Evolutionary conservation across 192 early-diverging fungal genomes (phyloP).

Genomic region (Podila epicladia): DNA sequence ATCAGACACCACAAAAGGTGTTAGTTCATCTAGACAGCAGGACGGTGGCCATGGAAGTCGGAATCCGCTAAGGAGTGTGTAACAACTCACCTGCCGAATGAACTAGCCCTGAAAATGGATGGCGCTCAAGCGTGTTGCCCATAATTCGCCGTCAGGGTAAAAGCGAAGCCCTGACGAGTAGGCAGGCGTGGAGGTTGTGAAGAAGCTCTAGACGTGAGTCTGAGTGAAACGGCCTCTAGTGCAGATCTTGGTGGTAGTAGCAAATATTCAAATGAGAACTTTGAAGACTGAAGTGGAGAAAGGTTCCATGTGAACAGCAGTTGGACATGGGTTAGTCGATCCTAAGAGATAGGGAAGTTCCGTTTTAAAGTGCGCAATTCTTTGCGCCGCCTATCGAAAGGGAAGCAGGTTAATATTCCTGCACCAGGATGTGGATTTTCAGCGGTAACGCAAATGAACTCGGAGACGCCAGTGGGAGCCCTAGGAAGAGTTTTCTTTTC

Average conservation of each 20-base stretch:
- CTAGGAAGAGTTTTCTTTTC: conserved; percentile 81
- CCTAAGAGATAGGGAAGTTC: conserved; percentile 76
- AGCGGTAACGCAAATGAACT: conserved; percentile 76
- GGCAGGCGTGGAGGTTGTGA: conserved; percentile 73
- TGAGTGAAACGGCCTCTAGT: conserved; percentile 73
- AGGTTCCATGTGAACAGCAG: conserved; percentile 78
- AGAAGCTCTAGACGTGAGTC: conserved; percentile 70
- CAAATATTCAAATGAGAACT: conserved; percentile 85
- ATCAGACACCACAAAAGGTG: conserved; percentile 86
- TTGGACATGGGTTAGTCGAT: conserved; percentile 83
- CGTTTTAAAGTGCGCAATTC: conserved; percentile 56
- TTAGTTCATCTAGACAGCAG: conserved; percentile 85
- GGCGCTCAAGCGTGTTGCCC: conserved; percentile 81
- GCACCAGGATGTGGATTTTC: conserved; percentile 73
- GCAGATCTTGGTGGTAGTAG: conserved; percentile 85
- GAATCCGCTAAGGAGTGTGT: conserved; percentile 84
- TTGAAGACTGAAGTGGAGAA: conserved; percentile 89
- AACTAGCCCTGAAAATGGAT: conserved; percentile 62
- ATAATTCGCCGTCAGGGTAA: conserved; percentile 71
- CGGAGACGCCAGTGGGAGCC: conserved; percentile 71
- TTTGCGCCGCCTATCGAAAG: conserved; percentile 73
- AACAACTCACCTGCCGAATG: conserved; percentile 70
- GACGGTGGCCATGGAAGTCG: conserved; percentile 88
- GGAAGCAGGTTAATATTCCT: conserved; percentile 84
- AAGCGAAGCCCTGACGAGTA: conserved; percentile 70